These are phyloP conservation scores for Fusarium multiceps DNA, from an alignment of 2,329 filamentous ascomycete species.

Conservation along the genomic window DNA sequence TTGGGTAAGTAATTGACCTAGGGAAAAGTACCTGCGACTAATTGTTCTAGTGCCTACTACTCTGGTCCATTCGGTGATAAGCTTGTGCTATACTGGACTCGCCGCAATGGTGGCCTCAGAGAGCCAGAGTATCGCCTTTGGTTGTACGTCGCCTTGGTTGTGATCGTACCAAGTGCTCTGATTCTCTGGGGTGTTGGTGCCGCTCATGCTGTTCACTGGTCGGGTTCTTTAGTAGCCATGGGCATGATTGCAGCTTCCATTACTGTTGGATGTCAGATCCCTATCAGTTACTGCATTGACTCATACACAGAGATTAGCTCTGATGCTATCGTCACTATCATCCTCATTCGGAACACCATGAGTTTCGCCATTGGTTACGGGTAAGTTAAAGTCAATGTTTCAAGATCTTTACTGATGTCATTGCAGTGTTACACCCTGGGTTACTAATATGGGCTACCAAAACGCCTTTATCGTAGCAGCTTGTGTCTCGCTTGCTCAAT, in stretches of 20 bases:
- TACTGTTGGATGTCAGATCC: background rate
- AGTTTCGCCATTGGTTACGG: background rate
- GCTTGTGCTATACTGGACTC: background rate
- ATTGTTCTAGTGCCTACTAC: background rate
- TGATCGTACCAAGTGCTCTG: background rate
- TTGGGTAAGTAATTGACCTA: background rate
- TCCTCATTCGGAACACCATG: background rate
- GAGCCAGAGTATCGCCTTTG: background rate
- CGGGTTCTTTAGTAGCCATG: background rate
- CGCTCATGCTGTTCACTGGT: background rate
- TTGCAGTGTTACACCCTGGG: background rate
- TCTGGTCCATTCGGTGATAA: background rate
- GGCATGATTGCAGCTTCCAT: background rate
- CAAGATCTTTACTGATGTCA: background rate
- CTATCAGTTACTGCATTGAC: background rate
- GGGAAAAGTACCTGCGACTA: background rate
- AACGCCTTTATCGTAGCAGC: background rate
- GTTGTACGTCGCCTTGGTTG: background rate
- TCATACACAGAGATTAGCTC: background rate
- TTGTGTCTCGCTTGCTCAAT: background rate
- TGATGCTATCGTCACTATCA: background rate
- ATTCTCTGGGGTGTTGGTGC: background rate
- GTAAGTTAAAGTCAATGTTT: fast-evolving
- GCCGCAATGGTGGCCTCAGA: background rate
- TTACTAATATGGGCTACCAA: background rate